phyloP scores from a whole-genome alignment of 2,329 filamentous ascomycete species.

The Zarea fungicola region DNA sequence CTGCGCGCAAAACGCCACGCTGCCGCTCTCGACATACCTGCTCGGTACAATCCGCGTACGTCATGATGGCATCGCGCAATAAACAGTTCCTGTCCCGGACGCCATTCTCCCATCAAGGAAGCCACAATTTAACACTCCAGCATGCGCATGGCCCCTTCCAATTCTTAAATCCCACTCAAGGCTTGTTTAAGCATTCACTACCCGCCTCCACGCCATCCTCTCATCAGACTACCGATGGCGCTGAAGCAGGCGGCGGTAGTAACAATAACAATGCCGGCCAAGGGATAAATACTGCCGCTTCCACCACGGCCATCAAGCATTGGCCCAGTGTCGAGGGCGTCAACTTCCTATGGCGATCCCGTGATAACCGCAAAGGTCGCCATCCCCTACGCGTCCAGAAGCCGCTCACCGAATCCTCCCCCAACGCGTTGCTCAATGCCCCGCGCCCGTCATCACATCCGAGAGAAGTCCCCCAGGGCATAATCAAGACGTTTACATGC shows the following conservation, averaged over 20 bases:
- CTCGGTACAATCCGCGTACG: not conserved
- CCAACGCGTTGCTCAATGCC: not conserved
- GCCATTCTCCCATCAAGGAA: not conserved
- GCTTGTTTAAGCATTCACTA: not conserved
- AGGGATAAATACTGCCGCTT: not conserved
- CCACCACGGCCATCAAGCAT: not conserved
- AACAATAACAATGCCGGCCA: not conserved
- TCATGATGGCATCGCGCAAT: not conserved
- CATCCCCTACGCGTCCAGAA: constrained; percentile 1
- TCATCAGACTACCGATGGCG: not conserved
- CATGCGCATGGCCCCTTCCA: not conserved
- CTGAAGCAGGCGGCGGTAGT: not conserved
- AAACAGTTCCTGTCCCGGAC: not conserved
- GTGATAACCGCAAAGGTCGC: constrained; percentile 12
- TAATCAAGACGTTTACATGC: not conserved
- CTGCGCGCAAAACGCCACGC: too few species aligned
- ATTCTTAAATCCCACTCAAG: constrained; percentile 1
- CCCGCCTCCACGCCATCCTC: not conserved
- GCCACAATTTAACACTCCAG: not conserved
- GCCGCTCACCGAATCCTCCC: not conserved
- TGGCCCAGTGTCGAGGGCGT: not conserved
- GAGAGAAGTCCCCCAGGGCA: not conserved
- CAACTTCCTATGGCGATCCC: constrained; percentile 7
- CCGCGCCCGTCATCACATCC: constrained; percentile 5
- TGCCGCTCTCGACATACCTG: not conserved